Percentiles rank a stretch among this genome's conserved stretches.
Evolutionary conservation across 495 filamentous ascomycete genomes (phyloP).

Genomic region (Pseudomonodictys pantanalensis): DNA sequence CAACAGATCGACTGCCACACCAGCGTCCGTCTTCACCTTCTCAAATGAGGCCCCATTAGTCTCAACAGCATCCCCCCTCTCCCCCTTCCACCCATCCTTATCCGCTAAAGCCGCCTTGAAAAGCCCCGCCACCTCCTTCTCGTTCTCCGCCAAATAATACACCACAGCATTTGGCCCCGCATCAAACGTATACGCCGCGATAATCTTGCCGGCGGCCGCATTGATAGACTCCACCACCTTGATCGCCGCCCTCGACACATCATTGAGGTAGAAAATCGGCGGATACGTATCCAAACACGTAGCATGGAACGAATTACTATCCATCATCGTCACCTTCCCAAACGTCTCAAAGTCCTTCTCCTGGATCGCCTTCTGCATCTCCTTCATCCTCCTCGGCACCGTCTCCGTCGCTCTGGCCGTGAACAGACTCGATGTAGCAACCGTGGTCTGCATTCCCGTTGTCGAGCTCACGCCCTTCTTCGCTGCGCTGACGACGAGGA

Average conservation of each 20-base stretch:
- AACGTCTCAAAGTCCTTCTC: conserved; percentile 81
- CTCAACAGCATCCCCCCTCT: conserved; percentile 49
- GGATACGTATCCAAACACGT: conserved; percentile 91
- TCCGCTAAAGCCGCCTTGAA: conserved; percentile 56
- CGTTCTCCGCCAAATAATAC: conserved; percentile 82
- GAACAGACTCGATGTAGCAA: conserved; percentile 81
- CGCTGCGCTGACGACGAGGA: conserved; percentile 83
- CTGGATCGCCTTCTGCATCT: conserved; percentile 78
- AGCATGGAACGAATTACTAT: conserved; percentile 95
- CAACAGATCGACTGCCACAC: conserved; percentile 55
- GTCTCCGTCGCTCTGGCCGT: conserved; percentile 63
- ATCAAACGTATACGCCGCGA: conserved; percentile 96
- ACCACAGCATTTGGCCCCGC: conserved; percentile 96
- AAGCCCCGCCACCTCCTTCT: conserved; percentile 64
- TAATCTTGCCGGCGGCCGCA: conserved; percentile 57
- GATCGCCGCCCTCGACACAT: conserved; percentile 80
- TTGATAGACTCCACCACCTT: conserved; percentile 88
- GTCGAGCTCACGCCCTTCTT: conserved; percentile 95
- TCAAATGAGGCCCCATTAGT: conserved; percentile 49
- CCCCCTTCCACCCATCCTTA: conserved; percentile 48
- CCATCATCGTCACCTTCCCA: conserved; percentile 86
- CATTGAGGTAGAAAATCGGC: conserved; percentile 98
- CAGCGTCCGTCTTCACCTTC: conserved; percentile 44
- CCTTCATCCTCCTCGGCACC: conserved; percentile 79
- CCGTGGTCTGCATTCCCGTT: conserved; percentile 93